Percentiles rank a stretch among this genome's conserved stretches.
These are phyloP conservation scores for Russula compacta DNA, from an alignment of 768 basidiomycete species.

Conservation along the genomic window DNA sequence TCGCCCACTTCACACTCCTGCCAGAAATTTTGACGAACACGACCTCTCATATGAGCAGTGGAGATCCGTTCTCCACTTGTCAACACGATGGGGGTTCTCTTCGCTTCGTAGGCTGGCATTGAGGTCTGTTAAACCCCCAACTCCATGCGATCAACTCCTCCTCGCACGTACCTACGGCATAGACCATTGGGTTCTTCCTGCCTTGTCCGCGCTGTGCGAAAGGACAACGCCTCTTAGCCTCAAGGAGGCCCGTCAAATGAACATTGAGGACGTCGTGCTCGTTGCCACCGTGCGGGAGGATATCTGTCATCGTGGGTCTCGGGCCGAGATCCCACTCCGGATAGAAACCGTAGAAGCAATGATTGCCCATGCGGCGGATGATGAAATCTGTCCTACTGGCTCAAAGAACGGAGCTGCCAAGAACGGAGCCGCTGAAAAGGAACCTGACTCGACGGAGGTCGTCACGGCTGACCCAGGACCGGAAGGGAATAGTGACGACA, in stretches of 20 bases:
- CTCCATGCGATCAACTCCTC: conserved; percentile 8
- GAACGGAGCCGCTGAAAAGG: not conserved
- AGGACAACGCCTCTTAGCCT: conserved; percentile 4
- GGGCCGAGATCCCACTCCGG: conserved; percentile 2
- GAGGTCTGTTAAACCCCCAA: conserved; percentile 10
- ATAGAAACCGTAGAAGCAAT: not conserved
- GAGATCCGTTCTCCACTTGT: conserved; percentile 24
- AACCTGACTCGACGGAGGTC: not conserved
- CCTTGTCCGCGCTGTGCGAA: conserved; percentile 11
- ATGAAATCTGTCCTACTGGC: not conserved
- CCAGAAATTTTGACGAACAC: conserved; percentile 11
- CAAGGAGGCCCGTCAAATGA: conserved; percentile 9
- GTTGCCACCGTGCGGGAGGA: conserved; percentile 16
- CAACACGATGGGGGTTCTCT: conserved; percentile 27
- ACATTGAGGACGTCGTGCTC: conserved; percentile 11
- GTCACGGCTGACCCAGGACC: not conserved
- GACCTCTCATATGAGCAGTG: conserved; percentile 22
- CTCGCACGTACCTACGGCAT: conserved; percentile 17
- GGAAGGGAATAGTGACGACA: not conserved
- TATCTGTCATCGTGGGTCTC: not conserved
- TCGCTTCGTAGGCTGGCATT: conserved; percentile 22
- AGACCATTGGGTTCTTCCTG: conserved; percentile 12
- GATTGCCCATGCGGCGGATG: not conserved
- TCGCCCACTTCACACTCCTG: too few species aligned
- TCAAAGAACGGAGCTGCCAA: not conserved